Evolutionary conservation across 768 basidiomycete genomes (phyloP), one percentile per base, ranked within the genome.

Genomic region (Rhodosporidiobolus sp.): DNA sequence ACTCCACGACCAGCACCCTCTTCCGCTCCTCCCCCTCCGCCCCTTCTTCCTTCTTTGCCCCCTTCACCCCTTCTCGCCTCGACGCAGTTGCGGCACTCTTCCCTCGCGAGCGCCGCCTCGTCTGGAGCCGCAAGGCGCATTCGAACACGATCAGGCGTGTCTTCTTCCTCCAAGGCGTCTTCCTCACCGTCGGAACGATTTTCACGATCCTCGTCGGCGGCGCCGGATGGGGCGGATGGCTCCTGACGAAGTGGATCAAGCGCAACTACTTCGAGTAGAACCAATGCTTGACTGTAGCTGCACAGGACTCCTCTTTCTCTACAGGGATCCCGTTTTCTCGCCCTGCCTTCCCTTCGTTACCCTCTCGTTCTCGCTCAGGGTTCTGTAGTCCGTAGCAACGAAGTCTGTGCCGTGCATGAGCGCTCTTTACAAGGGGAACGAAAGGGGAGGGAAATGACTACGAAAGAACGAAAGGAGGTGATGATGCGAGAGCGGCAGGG

Each of bases 141-240:
- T 12, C 43, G 9, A n/a, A 54, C 52, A n/a, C 52, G 24, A 45
- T 63, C n/a, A 50, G 35, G 26, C 50, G 63, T 2, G 63, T 63
- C 16, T 63, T 63, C 52, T 63, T 63, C 63, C 52, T 63, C 22
- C 63, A 63, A 19, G 63, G 63, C 16, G 50, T 63, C 16, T 53
- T 63, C 52, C 7, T 63, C 50, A 54, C 35, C 8, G 22, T 63
- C 26, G 63, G 63, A 20, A 45, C 63, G 26, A 28, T 63, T n/a
- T 7, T 54, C 16, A 30, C 52, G 26, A 26, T 38, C 8, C n/a
- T 63, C 24, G n/a, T 63, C 43, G 46, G 52, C 9, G 9, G 16
- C 8, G 35, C 53, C 7, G 52, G 63, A 6, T 53, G 26, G n/a
- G 43, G 16, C 5, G 58, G 58, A 2, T 59, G 58, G 58, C 7